phyloP scores from a whole-genome alignment of 2,329 filamentous ascomycete species.

The Metarhizium robertsii region DNA sequence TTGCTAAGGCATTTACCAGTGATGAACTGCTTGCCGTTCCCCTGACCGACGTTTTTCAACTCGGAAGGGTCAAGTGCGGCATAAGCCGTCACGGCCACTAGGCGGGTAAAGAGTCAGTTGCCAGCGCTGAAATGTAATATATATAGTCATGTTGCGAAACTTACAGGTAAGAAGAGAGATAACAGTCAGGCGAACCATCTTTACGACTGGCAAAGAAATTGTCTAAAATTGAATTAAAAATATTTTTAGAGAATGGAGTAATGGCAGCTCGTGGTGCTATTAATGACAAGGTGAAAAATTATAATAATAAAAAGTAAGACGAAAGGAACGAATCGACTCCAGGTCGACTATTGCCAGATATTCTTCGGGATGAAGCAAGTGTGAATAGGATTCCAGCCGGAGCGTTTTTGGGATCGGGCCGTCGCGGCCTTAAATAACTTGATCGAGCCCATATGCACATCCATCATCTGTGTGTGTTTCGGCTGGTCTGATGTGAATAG shows the following conservation, averaged over 20 bases:
- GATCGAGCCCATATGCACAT: too few relatives aligned
- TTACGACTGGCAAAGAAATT: not conserved
- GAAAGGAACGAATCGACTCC: slow-evolving; percentile 3
- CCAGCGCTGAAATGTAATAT: not conserved
- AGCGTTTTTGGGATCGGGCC: too few relatives aligned
- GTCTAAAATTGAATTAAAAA: not conserved
- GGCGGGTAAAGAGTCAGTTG: not conserved
- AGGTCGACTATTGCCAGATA: not conserved
- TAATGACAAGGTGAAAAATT: not conserved
- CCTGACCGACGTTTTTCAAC: slow-evolving; percentile 15
- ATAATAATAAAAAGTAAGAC: not conserved
- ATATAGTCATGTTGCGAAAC: slow-evolving; percentile 1
- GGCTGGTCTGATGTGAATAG: too few relatives aligned
- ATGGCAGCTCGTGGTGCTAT: not conserved
- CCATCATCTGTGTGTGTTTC: too few relatives aligned
- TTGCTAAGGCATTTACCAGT: slow-evolving; percentile 15
- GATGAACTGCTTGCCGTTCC: slow-evolving; percentile 17
- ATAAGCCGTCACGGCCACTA: slow-evolving; percentile 9
- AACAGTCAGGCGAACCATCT: slow-evolving; percentile 17
- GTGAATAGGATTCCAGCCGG: not conserved
- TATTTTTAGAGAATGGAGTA: not conserved
- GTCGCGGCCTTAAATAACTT: too few relatives aligned
- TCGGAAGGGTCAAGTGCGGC: slow-evolving; percentile 9
- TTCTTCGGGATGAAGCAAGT: not conserved
- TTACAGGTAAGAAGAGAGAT: slow-evolving; percentile 16